phyloP scores from a whole-genome alignment of 2,329 filamentous ascomycete genomes.

The Alternaria sp. region DNA sequence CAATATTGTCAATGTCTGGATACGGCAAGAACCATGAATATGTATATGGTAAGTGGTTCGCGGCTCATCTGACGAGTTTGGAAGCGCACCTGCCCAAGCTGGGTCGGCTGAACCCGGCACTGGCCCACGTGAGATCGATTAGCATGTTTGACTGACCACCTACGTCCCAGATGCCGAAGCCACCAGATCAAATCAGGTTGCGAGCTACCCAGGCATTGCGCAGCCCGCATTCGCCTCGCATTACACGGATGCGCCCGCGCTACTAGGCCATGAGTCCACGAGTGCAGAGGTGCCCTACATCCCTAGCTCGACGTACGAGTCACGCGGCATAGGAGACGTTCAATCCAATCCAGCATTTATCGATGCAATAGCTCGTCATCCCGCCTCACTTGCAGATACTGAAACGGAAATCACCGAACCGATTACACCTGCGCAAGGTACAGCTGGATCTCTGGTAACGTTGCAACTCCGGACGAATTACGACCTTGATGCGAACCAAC shows the following conservation, averaged over 20 bases:
- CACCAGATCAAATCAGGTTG: constrained; percentile 66
- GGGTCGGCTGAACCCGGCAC: constrained; percentile 46
- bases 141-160: constrained; percentile 56
- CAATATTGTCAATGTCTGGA: constrained; percentile 78
- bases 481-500: constrained; percentile 70
- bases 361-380: constrained; percentile 64
- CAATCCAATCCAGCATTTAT: constrained; percentile 63
- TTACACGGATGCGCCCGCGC: constrained; percentile 59
- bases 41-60: constrained; percentile 76
- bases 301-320: constrained; percentile 59
- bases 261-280: constrained; percentile 58
- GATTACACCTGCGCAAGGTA: constrained; percentile 74
- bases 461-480: constrained; percentile 79
- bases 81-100: constrained; percentile 47
- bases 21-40: constrained; percentile 80
- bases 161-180: constrained; percentile 65
- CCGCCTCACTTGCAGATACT: constrained; percentile 54
- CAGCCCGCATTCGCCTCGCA: constrained; percentile 60
- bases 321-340: constrained; percentile 52
- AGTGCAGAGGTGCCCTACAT: constrained; percentile 56
- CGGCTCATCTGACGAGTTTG: constrained; percentile 52
- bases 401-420: constrained; percentile 65
- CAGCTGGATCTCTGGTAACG: constrained; percentile 73
- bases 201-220: constrained; percentile 58
- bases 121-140: constrained; percentile 49